phyloP scores from a whole-genome alignment of 768 basidiomycete genomes.

The Mycena metata region DNA sequence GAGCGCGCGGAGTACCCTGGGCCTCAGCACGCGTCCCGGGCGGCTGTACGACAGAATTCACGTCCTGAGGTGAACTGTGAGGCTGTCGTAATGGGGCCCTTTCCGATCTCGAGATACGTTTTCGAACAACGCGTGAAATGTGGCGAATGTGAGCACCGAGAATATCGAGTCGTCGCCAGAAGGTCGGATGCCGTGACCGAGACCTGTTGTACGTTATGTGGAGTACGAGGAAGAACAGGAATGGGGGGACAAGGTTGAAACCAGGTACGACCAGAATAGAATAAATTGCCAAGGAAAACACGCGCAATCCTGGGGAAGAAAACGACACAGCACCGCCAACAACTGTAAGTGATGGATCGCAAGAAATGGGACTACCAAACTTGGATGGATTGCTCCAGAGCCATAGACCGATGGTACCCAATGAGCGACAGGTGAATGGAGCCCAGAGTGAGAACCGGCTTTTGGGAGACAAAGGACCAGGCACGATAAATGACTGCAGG shows the following conservation, averaged over 20 bases:
- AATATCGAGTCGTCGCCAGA: neutral
- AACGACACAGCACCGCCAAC: neutral
- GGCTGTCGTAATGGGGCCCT: neutral
- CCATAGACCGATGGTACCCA: too few relatives aligned
- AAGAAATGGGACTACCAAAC: neutral
- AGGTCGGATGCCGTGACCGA: neutral
- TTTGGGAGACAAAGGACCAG: too few relatives aligned
- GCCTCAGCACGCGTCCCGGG: neutral
- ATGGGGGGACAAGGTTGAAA: neutral
- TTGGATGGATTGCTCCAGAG: too few relatives aligned
- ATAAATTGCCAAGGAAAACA: neutral
- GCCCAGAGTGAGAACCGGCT: too few relatives aligned
- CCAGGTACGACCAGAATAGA: neutral
- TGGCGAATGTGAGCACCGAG: neutral
- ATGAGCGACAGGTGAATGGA: too few relatives aligned
- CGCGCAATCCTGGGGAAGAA: too few relatives aligned
- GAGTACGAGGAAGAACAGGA: neutral
- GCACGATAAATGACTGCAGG: too few relatives aligned
- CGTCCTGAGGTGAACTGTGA: neutral
- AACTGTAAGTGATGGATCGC: constrained; percentile 6
- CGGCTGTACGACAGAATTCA: neutral
- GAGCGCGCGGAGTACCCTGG: neutral
- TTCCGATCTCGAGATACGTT: neutral
- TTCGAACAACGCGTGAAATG: neutral
- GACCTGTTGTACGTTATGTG: neutral